Base-by-base conservation (phyloP, 257 asterid genomes). In the Forsythia viridissima region DNA sequence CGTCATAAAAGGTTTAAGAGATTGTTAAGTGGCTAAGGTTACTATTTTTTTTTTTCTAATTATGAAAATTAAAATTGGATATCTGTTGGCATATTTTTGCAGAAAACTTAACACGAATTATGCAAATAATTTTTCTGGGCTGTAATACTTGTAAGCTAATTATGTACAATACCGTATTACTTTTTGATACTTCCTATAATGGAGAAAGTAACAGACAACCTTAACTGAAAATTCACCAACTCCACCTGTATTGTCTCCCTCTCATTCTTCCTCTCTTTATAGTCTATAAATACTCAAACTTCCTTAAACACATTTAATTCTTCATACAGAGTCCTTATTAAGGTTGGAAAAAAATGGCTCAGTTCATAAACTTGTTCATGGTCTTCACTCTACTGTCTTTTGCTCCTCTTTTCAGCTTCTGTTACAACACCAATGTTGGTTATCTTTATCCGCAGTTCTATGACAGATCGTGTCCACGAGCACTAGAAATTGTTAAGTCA, bases 381-480 rank as follows among this genome's bases (percentile, higher is more conserved):
- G 5, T 79, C 18, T 67, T 72, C 8, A 40, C 71, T 18, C 1
- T 86, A 46, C 71, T 83, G 68, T 51, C 79, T 7, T 18, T 75
- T 82, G 80, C 78, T 59, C 81, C 86, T 43, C 73, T 75, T 46
- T 75, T 11, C 16, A n/a, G 83, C 73, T 77, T 70, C 77, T 81
- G 67, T 43, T 82, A 76, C 41, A 76, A 55, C 2, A 40, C 76
- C 42, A 15, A 82, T 30, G 84, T 69, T 15, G 84, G 79, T 77
- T 76, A 57, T 69, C 91, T 78, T 24, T 77, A 15, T n/a, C 91
- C 89, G 0, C 89, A 89, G 73, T 89, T 84, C 73, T 89, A 89
- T 72, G 84, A 81, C 74, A 48, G 52, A 1, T 44, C 86, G 4
- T 89, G 93, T 80, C 91, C 94, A 0, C 70, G 43, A 20, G 90